These are phyloP conservation scores for Neophaeococcomyces aloes DNA, from an alignment of 2,329 filamentous ascomycete species.

Conservation along the genomic window DNA sequence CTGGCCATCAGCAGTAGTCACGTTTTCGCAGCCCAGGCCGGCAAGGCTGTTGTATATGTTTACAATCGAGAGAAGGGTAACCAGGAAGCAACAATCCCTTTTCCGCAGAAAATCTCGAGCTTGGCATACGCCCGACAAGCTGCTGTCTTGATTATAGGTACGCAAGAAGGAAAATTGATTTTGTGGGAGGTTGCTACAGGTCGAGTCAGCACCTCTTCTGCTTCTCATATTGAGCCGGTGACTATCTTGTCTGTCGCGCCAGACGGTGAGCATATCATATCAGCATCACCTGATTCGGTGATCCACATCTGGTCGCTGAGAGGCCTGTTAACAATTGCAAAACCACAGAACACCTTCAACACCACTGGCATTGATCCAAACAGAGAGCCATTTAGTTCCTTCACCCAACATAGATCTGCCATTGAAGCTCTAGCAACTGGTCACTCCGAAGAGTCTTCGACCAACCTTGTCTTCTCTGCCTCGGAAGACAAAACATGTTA, in stretches of 20 bases:
- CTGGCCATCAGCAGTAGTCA: constrained; percentile 72
- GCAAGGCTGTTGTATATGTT: constrained; percentile 86
- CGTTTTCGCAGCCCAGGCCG: constrained; percentile 80
- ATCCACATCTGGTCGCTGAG: constrained; percentile 85
- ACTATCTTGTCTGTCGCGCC: constrained; percentile 62
- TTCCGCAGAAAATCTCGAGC: constrained; percentile 75
- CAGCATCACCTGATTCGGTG: constrained; percentile 59
- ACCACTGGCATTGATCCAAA: constrained; percentile 31
- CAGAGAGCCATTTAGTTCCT: constrained; percentile 61
- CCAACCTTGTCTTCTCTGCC: constrained; percentile 73
- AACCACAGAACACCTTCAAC: constrained; percentile 37
- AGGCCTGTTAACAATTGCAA: constrained; percentile 55
- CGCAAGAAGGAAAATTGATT: constrained; percentile 72
- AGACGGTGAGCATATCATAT: constrained; percentile 44
- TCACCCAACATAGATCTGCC: constrained; percentile 56
- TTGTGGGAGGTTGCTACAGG: constrained; percentile 72
- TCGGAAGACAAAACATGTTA: constrained; percentile 81
- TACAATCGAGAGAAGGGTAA: constrained; percentile 75
- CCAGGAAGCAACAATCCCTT: constrained; percentile 79
- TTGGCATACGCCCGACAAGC: constrained; percentile 56
- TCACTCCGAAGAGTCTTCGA: constrained; percentile 55
- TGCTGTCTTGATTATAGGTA: constrained; percentile 63
- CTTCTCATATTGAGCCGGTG: constrained; percentile 42
- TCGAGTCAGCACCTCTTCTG: constrained; percentile 35
- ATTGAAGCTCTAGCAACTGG: constrained; percentile 45